Evolutionary conservation across 768 basidiomycete species (phyloP), one percentile per base, ranked within the genome.

Genomic region (Boletus reticuloceps): DNA sequence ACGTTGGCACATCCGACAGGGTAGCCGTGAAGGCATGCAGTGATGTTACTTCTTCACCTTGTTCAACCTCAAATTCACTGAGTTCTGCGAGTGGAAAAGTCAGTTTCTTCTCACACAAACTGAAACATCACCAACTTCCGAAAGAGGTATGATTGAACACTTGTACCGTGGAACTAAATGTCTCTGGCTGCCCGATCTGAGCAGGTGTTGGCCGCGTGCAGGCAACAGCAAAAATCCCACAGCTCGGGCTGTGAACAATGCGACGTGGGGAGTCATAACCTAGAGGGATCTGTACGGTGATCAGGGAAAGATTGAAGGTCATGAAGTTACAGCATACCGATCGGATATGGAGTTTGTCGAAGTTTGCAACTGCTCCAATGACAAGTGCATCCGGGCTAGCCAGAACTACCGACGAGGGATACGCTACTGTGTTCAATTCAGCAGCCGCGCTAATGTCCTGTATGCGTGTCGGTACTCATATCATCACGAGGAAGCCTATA

Each of bases 271-370:
- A 83, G 53, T 91, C 83, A 27, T 81, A 73, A 4, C 91, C 92
- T 11, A 94, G 72, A 25, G 83, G 77, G 29, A 91, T 74, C 91
- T 93, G 61, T 39, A 44, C 16, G 32, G 31, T 25, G 20, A 36
- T 55, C 42, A 47, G 48, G 52, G 46, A 19, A 44, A 38, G 12
- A 43, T 20, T 27, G 4, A 48, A 13, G 8, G 29, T 44, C 39
- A 32, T 29, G 25, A 39, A 37, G 36, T 5, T 27, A 11, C 13
- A 32, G 58, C 81, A 58, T 67, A 91, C 91, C 36, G 90, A 82
- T 53, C 85, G 84, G 44, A 95, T 84, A 62, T 95, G 89, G 68
- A 94, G 77, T 68, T 89, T 90, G 58, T 89, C 83, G 12, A 92
- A 74, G 55, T 87, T 80, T 32, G 76, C 73, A 13, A 92, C 79